These are phyloP conservation scores for Crithidia sp. DNA, from an alignment of 208 protist species.

Conservation along the genomic window DNA sequence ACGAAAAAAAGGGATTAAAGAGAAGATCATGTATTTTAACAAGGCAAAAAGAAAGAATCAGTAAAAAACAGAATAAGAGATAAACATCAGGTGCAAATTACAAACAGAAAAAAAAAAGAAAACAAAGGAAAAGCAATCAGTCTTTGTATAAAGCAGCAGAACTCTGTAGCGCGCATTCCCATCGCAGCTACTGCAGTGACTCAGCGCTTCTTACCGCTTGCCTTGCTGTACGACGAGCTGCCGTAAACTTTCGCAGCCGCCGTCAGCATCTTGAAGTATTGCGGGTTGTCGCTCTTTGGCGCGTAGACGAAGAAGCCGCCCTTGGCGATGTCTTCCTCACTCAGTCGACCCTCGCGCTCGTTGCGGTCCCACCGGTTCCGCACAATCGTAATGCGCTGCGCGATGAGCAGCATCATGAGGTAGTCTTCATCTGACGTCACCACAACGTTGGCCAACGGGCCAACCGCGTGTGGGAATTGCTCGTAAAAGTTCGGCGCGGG, in stretches of 20 bases:
- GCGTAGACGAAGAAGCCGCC: conserved; percentile 4
- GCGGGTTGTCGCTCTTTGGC: not conserved
- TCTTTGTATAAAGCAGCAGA: too few relatives aligned
- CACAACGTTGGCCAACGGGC: conserved; percentile 4
- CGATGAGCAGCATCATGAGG: not conserved
- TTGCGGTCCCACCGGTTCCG: not conserved
- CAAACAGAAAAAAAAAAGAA: not conserved
- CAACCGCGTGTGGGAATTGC: conserved; percentile 9
- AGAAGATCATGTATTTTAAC: not conserved
- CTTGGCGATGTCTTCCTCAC: not conserved
- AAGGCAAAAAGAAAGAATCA: not conserved
- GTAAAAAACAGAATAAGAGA: not conserved
- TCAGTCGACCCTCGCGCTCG: not conserved
- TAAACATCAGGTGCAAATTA: not conserved
- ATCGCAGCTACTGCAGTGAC: not conserved
- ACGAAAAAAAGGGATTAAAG: not conserved
- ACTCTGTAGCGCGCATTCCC: not conserved
- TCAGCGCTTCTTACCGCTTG: not conserved
- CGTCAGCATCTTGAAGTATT: conserved; percentile 5
- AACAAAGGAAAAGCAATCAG: not conserved
- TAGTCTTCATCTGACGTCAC: conserved; percentile 5
- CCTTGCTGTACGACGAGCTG: not conserved
- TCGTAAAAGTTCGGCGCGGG: conserved; percentile 7
- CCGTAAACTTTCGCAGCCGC: not conserved
- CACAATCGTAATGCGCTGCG: not conserved